Evolutionary conservation across 2,329 filamentous ascomycete species (phyloP).

Genomic region (Cordyceps javanica): DNA sequence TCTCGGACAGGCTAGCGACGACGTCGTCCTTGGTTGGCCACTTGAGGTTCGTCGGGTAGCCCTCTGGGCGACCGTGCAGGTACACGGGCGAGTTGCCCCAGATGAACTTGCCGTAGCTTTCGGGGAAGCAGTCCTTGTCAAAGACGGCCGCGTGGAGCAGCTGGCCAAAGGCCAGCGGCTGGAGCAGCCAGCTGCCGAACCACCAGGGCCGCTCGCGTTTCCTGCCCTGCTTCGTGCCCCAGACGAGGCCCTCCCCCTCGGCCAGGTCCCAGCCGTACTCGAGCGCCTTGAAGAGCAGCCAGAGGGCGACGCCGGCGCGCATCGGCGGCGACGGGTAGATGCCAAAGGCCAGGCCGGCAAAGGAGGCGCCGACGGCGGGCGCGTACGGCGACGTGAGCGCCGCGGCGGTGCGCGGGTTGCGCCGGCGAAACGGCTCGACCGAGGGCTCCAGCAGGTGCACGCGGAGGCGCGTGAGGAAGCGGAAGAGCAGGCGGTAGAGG

Average conservation of each 20-base stretch:
- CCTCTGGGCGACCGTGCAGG: constrained; percentile 63
- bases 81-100: constrained; percentile 75
- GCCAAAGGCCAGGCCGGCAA: constrained; percentile 78
- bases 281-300: constrained; percentile 70
- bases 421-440: constrained; percentile 70
- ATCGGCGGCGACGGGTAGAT: constrained; percentile 61
- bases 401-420: constrained; percentile 70
- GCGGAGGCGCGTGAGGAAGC: constrained; percentile 78
- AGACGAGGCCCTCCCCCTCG: constrained; percentile 65
- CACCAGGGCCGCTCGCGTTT: constrained; percentile 67
- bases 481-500: constrained; percentile 81
- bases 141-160: constrained; percentile 71
- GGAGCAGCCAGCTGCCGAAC: constrained; percentile 79
- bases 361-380: constrained; percentile 81
- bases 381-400: constrained; percentile 78
- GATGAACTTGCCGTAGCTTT: constrained; percentile 36
- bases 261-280: constrained; percentile 84
- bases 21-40: constrained; percentile 77
- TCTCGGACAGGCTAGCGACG: constrained; percentile 72
- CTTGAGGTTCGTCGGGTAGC: constrained; percentile 56
- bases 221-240: constrained; percentile 45
- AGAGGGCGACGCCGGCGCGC: constrained; percentile 76
- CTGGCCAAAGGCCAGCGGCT: constrained; percentile 70
- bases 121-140: constrained; percentile 66
- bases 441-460: constrained; percentile 73